Evolutionary conservation across 139 green algal genomes (phyloP).

Genomic region (Gonium pectorale): DNA sequence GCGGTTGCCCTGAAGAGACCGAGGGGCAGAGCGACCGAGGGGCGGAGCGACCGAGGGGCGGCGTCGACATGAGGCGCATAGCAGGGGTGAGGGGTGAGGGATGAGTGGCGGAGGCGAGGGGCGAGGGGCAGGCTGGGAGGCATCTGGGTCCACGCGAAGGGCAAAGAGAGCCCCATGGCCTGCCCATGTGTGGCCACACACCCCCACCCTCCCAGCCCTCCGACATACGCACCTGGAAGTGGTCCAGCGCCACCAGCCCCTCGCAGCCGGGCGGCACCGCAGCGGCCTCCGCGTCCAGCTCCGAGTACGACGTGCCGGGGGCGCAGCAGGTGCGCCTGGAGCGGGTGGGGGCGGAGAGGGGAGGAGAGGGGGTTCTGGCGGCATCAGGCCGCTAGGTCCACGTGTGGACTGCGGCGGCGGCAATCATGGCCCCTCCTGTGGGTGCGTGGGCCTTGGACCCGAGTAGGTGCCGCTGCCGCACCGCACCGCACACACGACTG

Average conservation of each 20-base stretch:
- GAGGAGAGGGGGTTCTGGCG: slow-evolving; percentile 27
- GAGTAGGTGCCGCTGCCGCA: no score
- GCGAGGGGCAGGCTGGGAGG: background rate
- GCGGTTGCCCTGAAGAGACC: slow-evolving; percentile 87
- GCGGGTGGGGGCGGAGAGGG: background rate
- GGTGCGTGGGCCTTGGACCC: no score
- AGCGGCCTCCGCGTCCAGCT: slow-evolving; percentile 72
- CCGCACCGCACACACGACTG: no score
- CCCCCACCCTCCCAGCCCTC: background rate
- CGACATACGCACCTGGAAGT: slow-evolving; percentile 86
- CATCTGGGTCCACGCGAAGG: background rate
- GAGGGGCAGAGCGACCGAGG: background rate
- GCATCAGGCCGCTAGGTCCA: no score
- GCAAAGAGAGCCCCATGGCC: no score
- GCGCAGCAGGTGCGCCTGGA: slow-evolving; percentile 37
- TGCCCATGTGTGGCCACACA: background rate
- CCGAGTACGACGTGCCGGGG: slow-evolving; percentile 61
- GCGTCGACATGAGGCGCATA: no score
- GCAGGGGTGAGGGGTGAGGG: background rate
- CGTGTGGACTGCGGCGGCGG: no score
- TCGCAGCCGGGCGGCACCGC: slow-evolving; percentile 78
- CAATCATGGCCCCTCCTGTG: no score
- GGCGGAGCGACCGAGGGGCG: background rate
- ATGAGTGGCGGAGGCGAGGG: background rate
- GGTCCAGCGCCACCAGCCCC: slow-evolving; percentile 79